These are phyloP conservation scores for Linnemannia exigua DNA, from an alignment of 192 early-diverging fungal species.

Conservation along the genomic window DNA sequence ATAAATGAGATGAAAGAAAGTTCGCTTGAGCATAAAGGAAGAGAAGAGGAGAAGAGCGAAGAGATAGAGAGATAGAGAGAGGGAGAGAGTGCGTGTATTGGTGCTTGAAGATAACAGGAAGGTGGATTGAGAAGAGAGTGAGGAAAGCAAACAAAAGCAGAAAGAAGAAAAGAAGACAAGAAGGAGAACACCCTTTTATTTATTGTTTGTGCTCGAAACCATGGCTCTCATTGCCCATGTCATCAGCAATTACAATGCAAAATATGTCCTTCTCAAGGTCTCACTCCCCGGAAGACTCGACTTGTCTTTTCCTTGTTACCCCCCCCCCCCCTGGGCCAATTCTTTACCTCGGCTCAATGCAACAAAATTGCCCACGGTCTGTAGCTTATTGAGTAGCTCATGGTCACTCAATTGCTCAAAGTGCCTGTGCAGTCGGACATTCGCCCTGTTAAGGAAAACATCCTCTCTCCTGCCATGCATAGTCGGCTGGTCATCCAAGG, in stretches of 20 bases:
- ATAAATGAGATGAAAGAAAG: too few relatives aligned
- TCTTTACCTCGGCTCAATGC: neutral
- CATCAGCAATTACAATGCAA: neutral
- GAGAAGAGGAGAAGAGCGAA: neutral
- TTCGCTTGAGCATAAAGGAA: too few relatives aligned
- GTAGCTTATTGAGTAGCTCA: constrained; percentile 2
- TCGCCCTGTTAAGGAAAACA: neutral
- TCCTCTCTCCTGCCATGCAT: neutral
- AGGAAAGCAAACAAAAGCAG: neutral
- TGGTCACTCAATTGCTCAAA: neutral
- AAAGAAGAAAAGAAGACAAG: neutral
- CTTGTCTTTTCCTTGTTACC: neutral
- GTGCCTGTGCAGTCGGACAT: neutral
- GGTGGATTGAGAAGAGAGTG: neutral
- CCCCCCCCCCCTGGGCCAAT: neutral
- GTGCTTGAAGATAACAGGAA: neutral
- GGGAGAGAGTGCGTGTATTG: neutral
- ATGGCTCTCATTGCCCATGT: neutral
- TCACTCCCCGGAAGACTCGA: constrained; percentile 3
- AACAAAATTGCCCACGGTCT: neutral
- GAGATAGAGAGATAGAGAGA: neutral
- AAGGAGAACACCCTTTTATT: neutral
- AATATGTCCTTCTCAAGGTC: neutral
- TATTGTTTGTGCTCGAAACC: constrained; percentile 6
- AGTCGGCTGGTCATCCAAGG: neutral